Evolutionary conservation across 331 rosid genomes (phyloP).

Genomic region (Telfairia occidentalis): DNA sequence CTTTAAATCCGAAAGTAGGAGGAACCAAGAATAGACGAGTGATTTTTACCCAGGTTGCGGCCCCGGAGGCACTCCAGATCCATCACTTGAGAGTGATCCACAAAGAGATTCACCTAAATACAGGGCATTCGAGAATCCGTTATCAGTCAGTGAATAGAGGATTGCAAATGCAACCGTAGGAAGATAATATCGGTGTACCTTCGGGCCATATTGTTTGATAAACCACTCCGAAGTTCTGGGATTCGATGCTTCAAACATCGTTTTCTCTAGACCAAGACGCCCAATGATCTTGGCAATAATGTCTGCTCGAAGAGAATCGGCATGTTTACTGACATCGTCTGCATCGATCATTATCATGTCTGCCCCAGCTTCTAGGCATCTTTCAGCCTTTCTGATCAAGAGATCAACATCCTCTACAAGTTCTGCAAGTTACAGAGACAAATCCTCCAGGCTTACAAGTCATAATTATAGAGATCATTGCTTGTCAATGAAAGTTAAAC

Average conservation of each 20-base stretch:
- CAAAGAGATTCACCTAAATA: constrained; percentile 74
- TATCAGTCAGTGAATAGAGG: not conserved
- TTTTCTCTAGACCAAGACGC: constrained; percentile 85
- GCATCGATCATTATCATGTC: constrained; percentile 85
- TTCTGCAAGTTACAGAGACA: constrained; percentile 29
- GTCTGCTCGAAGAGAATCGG: constrained; percentile 57
- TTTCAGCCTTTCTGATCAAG: constrained; percentile 74
- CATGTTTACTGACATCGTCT: constrained; percentile 51
- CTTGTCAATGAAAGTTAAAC: not conserved
- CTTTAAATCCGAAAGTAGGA: constrained; percentile 40
- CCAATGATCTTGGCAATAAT: constrained; percentile 72
- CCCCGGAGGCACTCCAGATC: constrained; percentile 89
- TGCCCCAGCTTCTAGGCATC: constrained; percentile 96
- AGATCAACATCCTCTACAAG: constrained; percentile 80
- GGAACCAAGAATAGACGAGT: constrained; percentile 59
- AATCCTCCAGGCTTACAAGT: not conserved
- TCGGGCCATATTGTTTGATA: constrained; percentile 71
- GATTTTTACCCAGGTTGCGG: constrained; percentile 58
- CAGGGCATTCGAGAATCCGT: not conserved
- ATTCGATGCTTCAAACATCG: constrained; percentile 89
- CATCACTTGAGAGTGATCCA: constrained; percentile 76
- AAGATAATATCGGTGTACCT: constrained; percentile 28
- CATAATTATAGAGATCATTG: not conserved
- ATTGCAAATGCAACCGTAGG: not conserved
- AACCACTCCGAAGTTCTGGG: constrained; percentile 79